Conservation (phyloP, 768 basidiomycete genomes). For the Tricholoma matsutake region DNA sequence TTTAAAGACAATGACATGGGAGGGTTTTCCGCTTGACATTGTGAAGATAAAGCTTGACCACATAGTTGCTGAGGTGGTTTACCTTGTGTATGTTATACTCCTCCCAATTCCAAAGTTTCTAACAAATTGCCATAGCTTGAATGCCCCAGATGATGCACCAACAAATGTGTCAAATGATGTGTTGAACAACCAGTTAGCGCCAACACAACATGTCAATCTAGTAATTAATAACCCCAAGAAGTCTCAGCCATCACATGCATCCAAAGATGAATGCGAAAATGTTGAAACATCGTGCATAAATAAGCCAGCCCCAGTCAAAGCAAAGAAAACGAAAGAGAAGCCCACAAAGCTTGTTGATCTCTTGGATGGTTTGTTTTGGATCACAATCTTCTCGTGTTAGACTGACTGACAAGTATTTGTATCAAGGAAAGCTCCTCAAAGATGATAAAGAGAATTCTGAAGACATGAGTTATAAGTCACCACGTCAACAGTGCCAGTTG, state of each 20-base stretch:
- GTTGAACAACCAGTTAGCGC: neutral
- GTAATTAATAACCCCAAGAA: neutral
- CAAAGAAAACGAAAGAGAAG: neutral
- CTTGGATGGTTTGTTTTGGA: neutral
- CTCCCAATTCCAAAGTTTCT: neutral
- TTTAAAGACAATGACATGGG: slow-evolving; percentile 3
- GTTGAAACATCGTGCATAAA: neutral
- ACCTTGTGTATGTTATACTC: slow-evolving; percentile 4
- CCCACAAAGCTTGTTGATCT: neutral
- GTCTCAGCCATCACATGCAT: neutral
- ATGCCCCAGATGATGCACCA: slow-evolving; percentile 1
- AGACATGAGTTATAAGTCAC: neutral
- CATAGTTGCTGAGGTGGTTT: neutral
- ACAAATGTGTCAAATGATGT: neutral
- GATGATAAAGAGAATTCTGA: neutral
- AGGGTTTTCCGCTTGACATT: slow-evolving; percentile 5
- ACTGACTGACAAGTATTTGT: neutral
- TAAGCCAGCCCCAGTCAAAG: neutral
- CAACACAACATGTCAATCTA: neutral
- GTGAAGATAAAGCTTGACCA: slow-evolving; percentile 9
- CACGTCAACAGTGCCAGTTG: neutral
- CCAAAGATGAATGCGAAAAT: neutral
- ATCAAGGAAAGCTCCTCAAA: neutral
- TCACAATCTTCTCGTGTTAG: neutral
- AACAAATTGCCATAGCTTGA: neutral